Conservation (phyloP, 1,284 basidiomycete species). For the Hortiboletus rubellus region DNA sequence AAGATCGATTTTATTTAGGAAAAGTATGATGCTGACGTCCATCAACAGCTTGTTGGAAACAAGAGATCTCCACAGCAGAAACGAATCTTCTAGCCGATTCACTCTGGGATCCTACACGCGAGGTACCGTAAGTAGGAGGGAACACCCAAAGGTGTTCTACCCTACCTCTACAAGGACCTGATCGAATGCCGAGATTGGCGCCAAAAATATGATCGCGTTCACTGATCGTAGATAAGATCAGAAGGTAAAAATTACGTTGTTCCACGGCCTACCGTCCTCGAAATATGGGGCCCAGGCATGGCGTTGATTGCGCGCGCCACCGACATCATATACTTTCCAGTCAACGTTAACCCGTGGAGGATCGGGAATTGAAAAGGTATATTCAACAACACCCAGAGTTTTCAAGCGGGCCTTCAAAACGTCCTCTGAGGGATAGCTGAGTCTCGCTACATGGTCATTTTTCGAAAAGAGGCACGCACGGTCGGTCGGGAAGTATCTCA, state of each 20-base stretch:
- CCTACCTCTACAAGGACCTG: constrained; percentile 72
- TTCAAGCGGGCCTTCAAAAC: constrained; percentile 70
- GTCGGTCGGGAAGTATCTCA: constrained; percentile 77
- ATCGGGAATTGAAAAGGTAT: constrained; percentile 64
- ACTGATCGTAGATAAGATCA: constrained; percentile 43
- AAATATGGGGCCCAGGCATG: constrained; percentile 85
- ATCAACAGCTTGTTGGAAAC: constrained; percentile 67
- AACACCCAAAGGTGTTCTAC: background rate
- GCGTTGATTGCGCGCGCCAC: constrained; percentile 70
- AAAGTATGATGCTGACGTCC: constrained; percentile 71
- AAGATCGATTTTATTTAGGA: constrained; percentile 78
- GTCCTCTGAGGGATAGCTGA: constrained; percentile 50
- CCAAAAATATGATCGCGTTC: constrained; percentile 81
- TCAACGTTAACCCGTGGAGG: constrained; percentile 58
- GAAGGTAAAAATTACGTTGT: background rate
- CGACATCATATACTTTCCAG: constrained; percentile 84
- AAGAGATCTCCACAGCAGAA: constrained; percentile 67
- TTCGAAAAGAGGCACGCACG: constrained; percentile 44
- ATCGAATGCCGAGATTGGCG: constrained; percentile 81
- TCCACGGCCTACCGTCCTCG: constrained; percentile 59
- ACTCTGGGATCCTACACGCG: constrained; percentile 57
- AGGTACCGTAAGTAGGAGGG: constrained; percentile 2
- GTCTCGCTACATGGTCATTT: background rate
- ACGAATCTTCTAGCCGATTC: constrained; percentile 75
- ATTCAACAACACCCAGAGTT: constrained; percentile 76